Evolutionary conservation across 352 stramenopile species (phyloP), one percentile per base, ranked within the genome.

Genomic region (Thalassiosira mediterranea): DNA sequence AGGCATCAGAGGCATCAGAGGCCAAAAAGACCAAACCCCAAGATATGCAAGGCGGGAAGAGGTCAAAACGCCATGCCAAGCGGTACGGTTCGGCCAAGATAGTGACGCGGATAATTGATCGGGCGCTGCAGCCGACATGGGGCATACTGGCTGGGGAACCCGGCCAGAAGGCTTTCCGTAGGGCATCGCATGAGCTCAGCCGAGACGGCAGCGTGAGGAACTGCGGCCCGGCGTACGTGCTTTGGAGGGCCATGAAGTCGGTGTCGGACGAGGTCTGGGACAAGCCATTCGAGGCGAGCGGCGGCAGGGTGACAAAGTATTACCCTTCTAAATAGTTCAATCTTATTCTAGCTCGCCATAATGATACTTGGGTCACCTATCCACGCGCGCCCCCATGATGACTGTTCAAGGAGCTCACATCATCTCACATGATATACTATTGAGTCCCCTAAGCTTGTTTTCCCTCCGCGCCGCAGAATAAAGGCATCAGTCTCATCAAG

Each of bases 201-300:
- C 56, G 69, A 29, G 78, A 90, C 49, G 58, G 31, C 19, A 66
- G 10, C 15, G 62, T 79, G 8, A 78, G 58, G 48, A 82, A 90
- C 53, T 91, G 86, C 69, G 86, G 86, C 10, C 80, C 86, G 17
- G 83, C 31, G 34, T 86, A 82, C 54, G 79, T 91, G 19, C 60
- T 91, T 8, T 63, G 66, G 53, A 78, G 76, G 34, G 83, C 81
- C 31, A 83, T 90, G 68, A 8, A 80, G 53, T 51, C 25, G 29
- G 54, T 78, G 51, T 32, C 64, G 7, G 37, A 58, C 47, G 76
- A 81, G 19, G 37, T 82, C 34, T 82, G 73, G 73, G 73, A 82
- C 31, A 65, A 48, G 32, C 73, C 66, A 32, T 82, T 81, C 66
- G 59, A 51, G 46, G 53, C 64, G 34, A 81, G 42, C 54, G 65